Percentiles rank a stretch among this genome's conserved stretches.
Conservation (phyloP, 2,329 filamentous ascomycete species). For the Diplocarpon mali region DNA sequence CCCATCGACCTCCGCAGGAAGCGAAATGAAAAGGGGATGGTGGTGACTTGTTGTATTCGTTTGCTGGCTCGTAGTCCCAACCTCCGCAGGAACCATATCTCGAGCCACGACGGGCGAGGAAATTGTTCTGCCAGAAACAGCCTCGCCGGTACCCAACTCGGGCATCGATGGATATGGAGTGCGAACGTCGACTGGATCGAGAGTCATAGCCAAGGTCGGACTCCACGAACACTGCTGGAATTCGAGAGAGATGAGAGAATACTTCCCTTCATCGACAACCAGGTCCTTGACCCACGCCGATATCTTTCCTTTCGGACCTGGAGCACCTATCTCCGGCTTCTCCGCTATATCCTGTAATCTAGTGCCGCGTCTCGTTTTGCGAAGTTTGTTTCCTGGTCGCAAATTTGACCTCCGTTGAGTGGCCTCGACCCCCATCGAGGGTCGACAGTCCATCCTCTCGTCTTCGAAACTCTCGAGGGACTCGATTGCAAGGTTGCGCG, state of each 20-base stretch:
- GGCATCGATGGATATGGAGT: too few relatives aligned
- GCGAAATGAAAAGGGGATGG: too few relatives aligned
- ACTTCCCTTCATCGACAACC: not conserved
- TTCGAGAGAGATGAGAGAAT: not conserved
- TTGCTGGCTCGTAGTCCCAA: too few relatives aligned
- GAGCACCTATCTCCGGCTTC: not conserved
- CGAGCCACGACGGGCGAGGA: too few relatives aligned
- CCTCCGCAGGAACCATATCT: too few relatives aligned
- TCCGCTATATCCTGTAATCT: not conserved
- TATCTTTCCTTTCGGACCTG: not conserved
- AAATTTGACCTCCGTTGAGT: not conserved
- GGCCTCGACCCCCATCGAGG: not conserved
- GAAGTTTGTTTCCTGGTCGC: not conserved
- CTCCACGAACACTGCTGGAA: not conserved
- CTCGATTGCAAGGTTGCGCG: not conserved
- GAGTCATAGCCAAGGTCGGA: too few relatives aligned
- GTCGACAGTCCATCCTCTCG: not conserved
- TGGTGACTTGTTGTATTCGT: too few relatives aligned
- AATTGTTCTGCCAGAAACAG: too few relatives aligned
- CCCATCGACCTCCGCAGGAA: too few relatives aligned
- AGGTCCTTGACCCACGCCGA: not conserved
- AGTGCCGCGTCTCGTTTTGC: not conserved
- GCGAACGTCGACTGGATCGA: too few relatives aligned
- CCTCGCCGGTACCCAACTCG: too few relatives aligned
- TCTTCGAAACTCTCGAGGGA: not conserved